These are phyloP conservation scores for Solanum sejunctum DNA, from an alignment of 257 asterid genomes.

Conservation along the genomic window DNA sequence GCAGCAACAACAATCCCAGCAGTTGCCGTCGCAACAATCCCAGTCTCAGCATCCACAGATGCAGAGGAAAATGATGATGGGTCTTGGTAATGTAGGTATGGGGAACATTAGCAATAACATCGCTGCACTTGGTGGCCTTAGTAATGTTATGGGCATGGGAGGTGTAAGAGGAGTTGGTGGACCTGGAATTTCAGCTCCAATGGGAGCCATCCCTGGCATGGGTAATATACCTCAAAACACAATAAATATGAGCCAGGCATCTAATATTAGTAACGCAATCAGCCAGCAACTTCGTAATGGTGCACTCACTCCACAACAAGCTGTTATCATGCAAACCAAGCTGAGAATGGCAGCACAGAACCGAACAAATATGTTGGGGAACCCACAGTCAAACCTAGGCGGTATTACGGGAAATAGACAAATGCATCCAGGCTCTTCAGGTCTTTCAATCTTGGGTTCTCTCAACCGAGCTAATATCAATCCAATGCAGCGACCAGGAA, in stretches of 20 bases:
- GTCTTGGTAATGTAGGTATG: slow-evolving; percentile 63
- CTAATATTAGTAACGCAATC: slow-evolving; percentile 38
- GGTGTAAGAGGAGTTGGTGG: slow-evolving; percentile 69
- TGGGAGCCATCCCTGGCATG: slow-evolving; percentile 55
- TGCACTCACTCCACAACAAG: slow-evolving; percentile 31
- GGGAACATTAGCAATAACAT: slow-evolving; percentile 60
- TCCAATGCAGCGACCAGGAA: slow-evolving; percentile 54
- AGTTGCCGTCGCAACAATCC: slow-evolving; percentile 34
- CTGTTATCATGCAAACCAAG: slow-evolving; percentile 23
- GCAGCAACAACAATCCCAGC: slow-evolving; percentile 31
- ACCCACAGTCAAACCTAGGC: slow-evolving; percentile 41
- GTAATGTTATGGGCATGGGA: slow-evolving; percentile 62
- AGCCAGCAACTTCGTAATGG: slow-evolving; percentile 36
- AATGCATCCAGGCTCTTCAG: slow-evolving; percentile 48
- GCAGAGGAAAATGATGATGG: slow-evolving; percentile 74
- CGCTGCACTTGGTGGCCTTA: slow-evolving; percentile 67
- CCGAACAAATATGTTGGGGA: slow-evolving; percentile 42
- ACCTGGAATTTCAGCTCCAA: slow-evolving; percentile 55
- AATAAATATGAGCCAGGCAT: slow-evolving; percentile 43
- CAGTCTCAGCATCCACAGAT: slow-evolving; percentile 32
- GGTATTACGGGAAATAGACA: slow-evolving; percentile 61
- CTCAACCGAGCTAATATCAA: slow-evolving; percentile 54
- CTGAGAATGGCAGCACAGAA: slow-evolving; percentile 32
- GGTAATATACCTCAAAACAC: slow-evolving; percentile 55
- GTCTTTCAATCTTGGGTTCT: slow-evolving; percentile 56